These are phyloP conservation scores for Betula pendula DNA, from an alignment of 306 rosid species.

Conservation along the genomic window DNA sequence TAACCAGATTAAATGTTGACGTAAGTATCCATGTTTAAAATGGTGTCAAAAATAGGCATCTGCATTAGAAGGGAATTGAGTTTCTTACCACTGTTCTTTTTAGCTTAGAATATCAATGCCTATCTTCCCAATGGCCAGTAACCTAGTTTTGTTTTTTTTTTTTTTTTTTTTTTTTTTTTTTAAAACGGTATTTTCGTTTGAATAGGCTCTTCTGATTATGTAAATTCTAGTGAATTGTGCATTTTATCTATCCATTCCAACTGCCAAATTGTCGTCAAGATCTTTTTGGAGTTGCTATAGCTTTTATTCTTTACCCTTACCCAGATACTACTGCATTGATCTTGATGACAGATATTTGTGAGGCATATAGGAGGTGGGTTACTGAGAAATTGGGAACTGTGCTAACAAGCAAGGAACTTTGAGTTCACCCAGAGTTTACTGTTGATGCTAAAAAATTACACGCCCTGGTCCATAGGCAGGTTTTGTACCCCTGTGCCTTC, in stretches of 20 bases:
- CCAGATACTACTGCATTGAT: slow-evolving; percentile 31
- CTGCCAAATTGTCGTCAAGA: not conserved
- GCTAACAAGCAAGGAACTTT: slow-evolving; percentile 60
- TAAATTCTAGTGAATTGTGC: not conserved
- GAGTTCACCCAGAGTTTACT: slow-evolving; percentile 72
- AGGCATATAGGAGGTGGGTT: slow-evolving; percentile 98
- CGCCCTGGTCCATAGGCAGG: slow-evolving; percentile 98
- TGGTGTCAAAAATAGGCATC: too few species aligned
- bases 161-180: too few species aligned
- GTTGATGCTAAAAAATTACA: slow-evolving; percentile 85
- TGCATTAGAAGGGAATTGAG: too few species aligned
- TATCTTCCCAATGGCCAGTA: not conserved
- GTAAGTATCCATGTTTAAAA: too few species aligned
- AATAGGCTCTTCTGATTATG: not conserved
- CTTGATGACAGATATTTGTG: slow-evolving; percentile 55
- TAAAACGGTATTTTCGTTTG: too few species aligned
- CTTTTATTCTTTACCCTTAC: slow-evolving; percentile 17
- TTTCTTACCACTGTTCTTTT: too few species aligned
- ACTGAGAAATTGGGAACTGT: slow-evolving; percentile 76
- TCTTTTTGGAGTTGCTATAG: not conserved
- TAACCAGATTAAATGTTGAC: too few species aligned
- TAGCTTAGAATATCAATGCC: not conserved
- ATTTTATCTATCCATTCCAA: not conserved
- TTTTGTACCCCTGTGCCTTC: slow-evolving; percentile 28
- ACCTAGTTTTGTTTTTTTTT: too few species aligned